phyloP scores from a whole-genome alignment of 257 asterid species.

The Rehmannia glutinosa region DNA sequence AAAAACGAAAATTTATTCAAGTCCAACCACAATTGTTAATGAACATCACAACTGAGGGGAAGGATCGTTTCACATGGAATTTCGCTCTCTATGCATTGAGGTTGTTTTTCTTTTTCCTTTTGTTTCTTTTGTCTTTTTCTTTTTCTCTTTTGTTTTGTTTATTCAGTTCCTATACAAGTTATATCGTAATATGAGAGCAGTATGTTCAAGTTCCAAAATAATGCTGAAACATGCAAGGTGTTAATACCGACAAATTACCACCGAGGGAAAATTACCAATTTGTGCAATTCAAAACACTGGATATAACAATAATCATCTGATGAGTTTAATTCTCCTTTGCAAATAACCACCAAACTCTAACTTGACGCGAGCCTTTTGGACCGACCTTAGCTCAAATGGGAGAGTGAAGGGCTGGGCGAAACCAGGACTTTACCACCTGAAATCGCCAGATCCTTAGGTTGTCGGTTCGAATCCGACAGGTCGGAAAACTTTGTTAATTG shows the following conservation, averaged over 20 bases:
- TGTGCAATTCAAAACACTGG: too few species aligned
- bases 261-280: background rate
- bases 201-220: background rate
- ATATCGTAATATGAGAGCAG: background rate
- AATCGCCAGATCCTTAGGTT: conserved; percentile 27
- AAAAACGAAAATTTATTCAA: too few species aligned
- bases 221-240: background rate
- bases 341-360: too few species aligned
- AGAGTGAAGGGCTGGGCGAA: conserved; percentile 31
- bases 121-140: too few species aligned
- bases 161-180: too few species aligned
- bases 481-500: conserved; percentile 12
- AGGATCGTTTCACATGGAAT: too few species aligned
- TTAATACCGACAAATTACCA: too few species aligned
- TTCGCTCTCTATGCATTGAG: background rate
- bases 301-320: background rate
- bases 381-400: conserved; percentile 55
- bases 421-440: conserved; percentile 8
- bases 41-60: too few species aligned
- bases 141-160: background rate
- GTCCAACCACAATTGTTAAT: too few species aligned
- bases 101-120: too few species aligned
- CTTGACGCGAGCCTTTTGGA: background rate
- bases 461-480: conserved; percentile 61
- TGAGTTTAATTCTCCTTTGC: background rate